Evolutionary conservation across 345 rosid genomes (phyloP), one percentile per base, ranked within the genome.

Genomic region (Camelina laxa): DNA sequence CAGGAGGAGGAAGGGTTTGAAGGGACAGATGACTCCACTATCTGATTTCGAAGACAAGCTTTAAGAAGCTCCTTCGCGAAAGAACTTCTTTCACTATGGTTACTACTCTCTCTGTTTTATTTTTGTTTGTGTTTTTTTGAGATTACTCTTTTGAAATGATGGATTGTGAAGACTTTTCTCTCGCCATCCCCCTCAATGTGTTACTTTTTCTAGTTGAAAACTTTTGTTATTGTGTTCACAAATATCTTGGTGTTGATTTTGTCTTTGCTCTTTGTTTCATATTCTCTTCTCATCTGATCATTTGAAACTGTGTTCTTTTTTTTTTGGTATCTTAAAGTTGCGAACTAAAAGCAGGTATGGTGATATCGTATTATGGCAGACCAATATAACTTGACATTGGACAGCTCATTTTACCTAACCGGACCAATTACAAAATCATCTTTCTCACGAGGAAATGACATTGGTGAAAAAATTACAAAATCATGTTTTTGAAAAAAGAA

Each of bases 1-100:
- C 79, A 84, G 94, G 57, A 91, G 82, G 89, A 85, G 97, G 78
- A 91, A 91, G 91, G 92, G 95, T 2, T 69, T 91, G 87, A 91
- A 91, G 88, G 89, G 84, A 45, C 84, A 77, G 71, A 89, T 91
- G 89, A 91, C 97, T 6, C 95, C 95, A 0, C 85, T 91, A 0
- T 86, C 97, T 0, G 97, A 91, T 1, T 90, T 9, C 3, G 96
- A 88, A 69, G 96, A 90, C 89, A 90, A 85, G 89, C 88, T 90
- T 39, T 90, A 80, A 80, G 79, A 33, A 33, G 39, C 11, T 36
- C 2, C 19, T 44, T 44, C 19, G 7, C 51, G 3, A n/a, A 47
- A 47, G 50, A n/a, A 3, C 50, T 9, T 47, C 9, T 47, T 47
- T 47, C 10, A 6, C 4, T n/a, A 47, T 47, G 51, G 51, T 47